phyloP scores from a whole-genome alignment of 495 filamentous ascomycete genomes.

The Neurospora sp. region DNA sequence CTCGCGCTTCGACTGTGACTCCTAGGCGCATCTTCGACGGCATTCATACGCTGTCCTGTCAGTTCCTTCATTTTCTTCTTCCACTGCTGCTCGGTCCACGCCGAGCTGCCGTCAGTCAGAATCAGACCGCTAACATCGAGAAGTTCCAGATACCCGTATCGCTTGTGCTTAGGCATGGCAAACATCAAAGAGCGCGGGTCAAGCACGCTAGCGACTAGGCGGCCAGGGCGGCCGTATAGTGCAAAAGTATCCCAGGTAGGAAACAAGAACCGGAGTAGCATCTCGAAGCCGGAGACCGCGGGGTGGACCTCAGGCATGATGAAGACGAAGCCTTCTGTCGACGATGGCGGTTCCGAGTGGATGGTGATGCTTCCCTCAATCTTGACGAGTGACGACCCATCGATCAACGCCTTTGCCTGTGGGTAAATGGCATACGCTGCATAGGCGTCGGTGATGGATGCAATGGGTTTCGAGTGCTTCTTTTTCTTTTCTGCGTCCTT shows the following conservation, averaged over 20 bases:
- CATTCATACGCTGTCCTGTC: slow-evolving; percentile 67
- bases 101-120: slow-evolving; percentile 60
- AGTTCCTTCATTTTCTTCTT: slow-evolving; percentile 79
- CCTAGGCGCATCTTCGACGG: slow-evolving; percentile 33
- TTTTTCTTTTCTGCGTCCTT: slow-evolving; percentile 72
- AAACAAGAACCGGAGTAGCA: slow-evolving; percentile 90
- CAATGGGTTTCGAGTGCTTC: slow-evolving; percentile 72
- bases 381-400: slow-evolving; percentile 89
- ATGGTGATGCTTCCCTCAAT: slow-evolving; percentile 86
- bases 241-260: slow-evolving; percentile 90
- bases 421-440: slow-evolving; percentile 94
- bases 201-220: slow-evolving; percentile 75
- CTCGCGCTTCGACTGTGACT: slow-evolving; percentile 52
- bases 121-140: slow-evolving; percentile 75
- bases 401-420: slow-evolving; percentile 83
- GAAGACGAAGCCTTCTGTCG: slow-evolving; percentile 88
- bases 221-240: slow-evolving; percentile 82
- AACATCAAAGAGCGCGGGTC: slow-evolving; percentile 94
- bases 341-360: slow-evolving; percentile 60
- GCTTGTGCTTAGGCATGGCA: slow-evolving; percentile 80
- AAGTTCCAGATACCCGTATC: slow-evolving; percentile 87
- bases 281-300: slow-evolving; percentile 88
- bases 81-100: slow-evolving; percentile 90
- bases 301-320: slow-evolving; percentile 93
- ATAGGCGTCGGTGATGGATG: slow-evolving; percentile 82